A percentile compares a stretch with the other conserved stretches of the same genome.
These are phyloP conservation scores for Phaeoacremonium minimum DNA, from an alignment of 2,329 filamentous ascomycete genomes.

Conservation along the genomic window DNA sequence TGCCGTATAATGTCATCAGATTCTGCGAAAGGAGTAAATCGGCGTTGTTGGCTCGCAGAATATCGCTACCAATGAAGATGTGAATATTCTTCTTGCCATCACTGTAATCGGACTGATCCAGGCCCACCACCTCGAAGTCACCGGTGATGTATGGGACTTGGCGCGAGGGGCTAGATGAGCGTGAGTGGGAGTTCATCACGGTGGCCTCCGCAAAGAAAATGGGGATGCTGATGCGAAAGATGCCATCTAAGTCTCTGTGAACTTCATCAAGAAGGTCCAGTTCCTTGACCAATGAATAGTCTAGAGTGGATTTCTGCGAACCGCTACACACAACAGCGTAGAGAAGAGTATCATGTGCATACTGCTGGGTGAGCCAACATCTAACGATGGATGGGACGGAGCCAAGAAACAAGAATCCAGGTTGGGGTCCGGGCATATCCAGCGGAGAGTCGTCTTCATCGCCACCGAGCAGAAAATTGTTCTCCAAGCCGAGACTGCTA, in stretches of 20 bases:
- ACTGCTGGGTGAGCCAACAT: constrained; percentile 89
- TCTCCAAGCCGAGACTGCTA: constrained; percentile 84
- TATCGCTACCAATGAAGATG: constrained; percentile 86
- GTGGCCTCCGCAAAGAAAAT: constrained; percentile 91
- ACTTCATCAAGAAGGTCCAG: constrained; percentile 67
- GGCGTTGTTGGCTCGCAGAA: constrained; percentile 78
- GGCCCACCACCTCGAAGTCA: constrained; percentile 69
- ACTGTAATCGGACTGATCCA: constrained; percentile 43
- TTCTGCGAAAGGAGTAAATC: constrained; percentile 92
- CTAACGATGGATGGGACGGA: constrained; percentile 91
- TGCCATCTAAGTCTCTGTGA: constrained; percentile 60
- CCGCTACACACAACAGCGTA: constrained; percentile 93
- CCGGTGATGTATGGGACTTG: constrained; percentile 80
- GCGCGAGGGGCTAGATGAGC: constrained; percentile 66
- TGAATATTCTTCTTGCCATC: constrained; percentile 64
- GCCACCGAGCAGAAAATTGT: constrained; percentile 58
- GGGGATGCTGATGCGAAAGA: constrained; percentile 67
- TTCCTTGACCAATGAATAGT: constrained; percentile 68
- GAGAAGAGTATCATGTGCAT: constrained; percentile 81
- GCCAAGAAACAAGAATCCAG: constrained; percentile 79
- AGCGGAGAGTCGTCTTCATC: constrained; percentile 66
- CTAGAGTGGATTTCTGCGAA: constrained; percentile 81
- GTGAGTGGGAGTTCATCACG: constrained; percentile 69
- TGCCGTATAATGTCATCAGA: constrained; percentile 79
- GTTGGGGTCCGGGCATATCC: constrained; percentile 71